phyloP scores from a whole-genome alignment of 257 asterid genomes.

The Penstemon eatonii region DNA sequence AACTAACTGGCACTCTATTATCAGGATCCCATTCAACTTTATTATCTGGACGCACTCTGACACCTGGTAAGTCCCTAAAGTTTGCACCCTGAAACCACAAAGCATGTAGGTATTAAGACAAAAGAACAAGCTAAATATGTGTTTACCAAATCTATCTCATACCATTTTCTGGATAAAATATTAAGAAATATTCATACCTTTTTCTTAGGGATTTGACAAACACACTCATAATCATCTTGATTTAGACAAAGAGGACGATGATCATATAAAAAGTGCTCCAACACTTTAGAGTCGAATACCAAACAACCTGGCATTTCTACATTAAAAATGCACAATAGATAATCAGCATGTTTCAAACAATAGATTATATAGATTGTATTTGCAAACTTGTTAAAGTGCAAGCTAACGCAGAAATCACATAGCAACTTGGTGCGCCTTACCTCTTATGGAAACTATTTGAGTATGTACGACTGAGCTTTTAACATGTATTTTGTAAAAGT shows the following conservation, averaged over 20 bases:
- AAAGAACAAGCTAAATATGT: neutral
- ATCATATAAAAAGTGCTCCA: slow-evolving; percentile 47
- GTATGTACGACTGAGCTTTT: no score
- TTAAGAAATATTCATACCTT: slow-evolving; percentile 48
- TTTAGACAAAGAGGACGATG: slow-evolving; percentile 67
- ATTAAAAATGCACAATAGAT: neutral
- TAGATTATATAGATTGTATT: no score
- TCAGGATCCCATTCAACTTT: slow-evolving; percentile 69
- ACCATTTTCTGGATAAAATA: neutral
- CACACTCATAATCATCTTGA: slow-evolving; percentile 68
- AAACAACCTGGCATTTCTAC: slow-evolving; percentile 68
- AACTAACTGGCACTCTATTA: slow-evolving; percentile 19
- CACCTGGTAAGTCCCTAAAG: slow-evolving; percentile 71
- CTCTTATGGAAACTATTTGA: no score
- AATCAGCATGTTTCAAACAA: no score
- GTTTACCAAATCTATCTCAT: neutral
- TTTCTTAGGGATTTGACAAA: slow-evolving; percentile 55
- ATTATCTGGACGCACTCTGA: slow-evolving; percentile 53
- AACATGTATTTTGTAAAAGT: no score
- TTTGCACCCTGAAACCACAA: slow-evolving; percentile 66
- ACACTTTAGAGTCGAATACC: slow-evolving; percentile 2
- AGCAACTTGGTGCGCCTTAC: no score
- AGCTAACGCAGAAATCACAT: no score
- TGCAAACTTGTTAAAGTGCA: no score
- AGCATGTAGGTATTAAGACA: neutral